Evolutionary conservation across 768 basidiomycete genomes (phyloP).

Genomic region (Gymnopilus dilepis): DNA sequence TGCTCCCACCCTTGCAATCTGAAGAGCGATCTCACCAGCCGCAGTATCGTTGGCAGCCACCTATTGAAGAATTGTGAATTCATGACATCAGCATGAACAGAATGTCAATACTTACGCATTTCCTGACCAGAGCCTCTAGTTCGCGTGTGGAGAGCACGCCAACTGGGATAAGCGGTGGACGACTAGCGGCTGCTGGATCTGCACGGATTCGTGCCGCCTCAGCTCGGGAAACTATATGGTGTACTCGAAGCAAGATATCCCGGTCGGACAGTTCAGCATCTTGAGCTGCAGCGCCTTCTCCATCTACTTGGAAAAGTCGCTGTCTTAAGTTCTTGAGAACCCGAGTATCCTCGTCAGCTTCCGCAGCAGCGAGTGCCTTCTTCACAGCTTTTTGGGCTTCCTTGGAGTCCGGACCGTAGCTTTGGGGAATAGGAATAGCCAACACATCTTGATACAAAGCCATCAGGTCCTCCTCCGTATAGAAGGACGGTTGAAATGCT

Average conservation of each 20-base stretch:
- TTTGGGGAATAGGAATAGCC: constrained; percentile 32
- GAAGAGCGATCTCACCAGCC: constrained; percentile 54
- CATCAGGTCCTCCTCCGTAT: constrained; percentile 48
- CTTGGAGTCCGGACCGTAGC: constrained; percentile 10
- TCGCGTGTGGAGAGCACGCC: constrained; percentile 55
- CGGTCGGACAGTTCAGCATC: constrained; percentile 31
- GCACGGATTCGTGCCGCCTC: constrained; percentile 32
- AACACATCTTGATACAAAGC: constrained; percentile 51
- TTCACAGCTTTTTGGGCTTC: constrained; percentile 20
- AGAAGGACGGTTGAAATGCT: constrained; percentile 37
- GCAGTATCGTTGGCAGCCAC: constrained; percentile 49
- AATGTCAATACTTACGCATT: constrained; percentile 39
- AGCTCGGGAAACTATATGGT: constrained; percentile 40
- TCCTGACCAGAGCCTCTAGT: constrained; percentile 58
- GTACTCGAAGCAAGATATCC: constrained; percentile 40
- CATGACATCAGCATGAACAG: constrained; percentile 5
- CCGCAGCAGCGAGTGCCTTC: constrained; percentile 27
- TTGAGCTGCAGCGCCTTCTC: constrained; percentile 1
- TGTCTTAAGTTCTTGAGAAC: constrained; percentile 40
- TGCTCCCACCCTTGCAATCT: constrained; percentile 56
- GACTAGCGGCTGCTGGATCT: constrained; percentile 18
- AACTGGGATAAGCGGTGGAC: constrained; percentile 40
- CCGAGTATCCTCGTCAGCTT: constrained; percentile 37
- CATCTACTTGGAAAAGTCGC: constrained; percentile 32
- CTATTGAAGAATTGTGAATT: constrained; percentile 35